Evolutionary conservation across 306 rosid species (phyloP).

Genomic region (Vachellia collinsii): DNA sequence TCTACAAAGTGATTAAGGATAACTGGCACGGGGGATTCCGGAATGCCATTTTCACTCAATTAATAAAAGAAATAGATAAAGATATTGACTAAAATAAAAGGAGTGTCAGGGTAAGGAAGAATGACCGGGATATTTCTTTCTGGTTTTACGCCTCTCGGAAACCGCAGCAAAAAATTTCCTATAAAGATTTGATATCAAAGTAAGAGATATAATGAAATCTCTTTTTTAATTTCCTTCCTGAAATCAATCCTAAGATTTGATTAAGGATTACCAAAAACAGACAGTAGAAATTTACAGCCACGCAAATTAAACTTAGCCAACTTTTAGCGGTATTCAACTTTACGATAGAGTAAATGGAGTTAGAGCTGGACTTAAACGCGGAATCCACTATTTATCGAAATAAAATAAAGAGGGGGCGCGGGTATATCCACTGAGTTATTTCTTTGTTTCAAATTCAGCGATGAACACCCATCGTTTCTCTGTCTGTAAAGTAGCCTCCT

Average conservation of each 20-base stretch:
- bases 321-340: background rate
- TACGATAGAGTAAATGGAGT: background rate
- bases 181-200: background rate
- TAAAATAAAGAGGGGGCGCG: background rate
- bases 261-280: background rate
- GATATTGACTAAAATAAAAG: too few relatives aligned
- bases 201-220: background rate
- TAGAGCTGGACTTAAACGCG: background rate
- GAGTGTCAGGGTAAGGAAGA: background rate
- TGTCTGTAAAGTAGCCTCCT: conserved; percentile 19
- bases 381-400: background rate
- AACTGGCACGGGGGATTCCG: background rate
- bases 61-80: background rate
- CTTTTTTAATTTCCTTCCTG: background rate
- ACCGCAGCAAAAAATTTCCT: background rate
- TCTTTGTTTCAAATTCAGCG: background rate
- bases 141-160: background rate
- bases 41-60: background rate
- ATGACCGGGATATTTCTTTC: background rate
- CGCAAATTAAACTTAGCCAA: background rate
- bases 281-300: background rate
- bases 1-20: background rate
- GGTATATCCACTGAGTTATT: background rate
- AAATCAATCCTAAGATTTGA: background rate
- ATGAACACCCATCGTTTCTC: background rate